Base-by-base conservation (phyloP, 2,329 filamentous ascomycete genomes). In the Diaporthe citrichinensis region DNA sequence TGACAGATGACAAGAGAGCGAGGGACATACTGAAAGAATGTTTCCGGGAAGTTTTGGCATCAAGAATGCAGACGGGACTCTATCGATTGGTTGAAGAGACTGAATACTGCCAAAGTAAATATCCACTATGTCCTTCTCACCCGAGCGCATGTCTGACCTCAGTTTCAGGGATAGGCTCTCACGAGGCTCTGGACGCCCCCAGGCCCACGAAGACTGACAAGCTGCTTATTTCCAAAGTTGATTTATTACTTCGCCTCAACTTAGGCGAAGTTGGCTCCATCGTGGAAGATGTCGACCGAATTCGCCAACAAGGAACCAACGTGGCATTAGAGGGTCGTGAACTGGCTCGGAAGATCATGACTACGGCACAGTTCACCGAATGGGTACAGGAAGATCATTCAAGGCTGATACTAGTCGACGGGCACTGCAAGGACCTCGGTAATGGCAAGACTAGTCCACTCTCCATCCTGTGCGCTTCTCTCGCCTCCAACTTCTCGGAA, bases 401-500 rank as follows among this genome's bases (percentile, higher is more conserved):
- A 10, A 65, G n/a, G 1, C 31, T 73, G 1, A n/a, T 73, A 1
- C 5, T 67, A 2, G 57, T 73, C 15, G 58, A 73, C 15, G 71
- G 71, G 17, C 58, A 73, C 9, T 65, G 71, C 46, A 62, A 73
- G 3, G 10, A 12, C 31, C 53, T 57, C 10, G 51, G 59, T 0
- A 44, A 73, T 20, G 59, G 71, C 31, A 73, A 73, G n/a, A 73
- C 71, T 2, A 73, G 71, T 6, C 71, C 71, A 3, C 71, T 73
- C 2, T 67, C 71, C n/a, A 49, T 73, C 3, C 46, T 73, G 8
- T 73, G 59, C 25, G 59, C 71, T 4, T 73, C 71, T 0, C 46
- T 67, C 6, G 71, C 44, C 9, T 46, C 71, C 5, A 44, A 61
- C 15, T 46, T 73, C 10, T n/a, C 14, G 25, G 17, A 73, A 9